phyloP scores from a whole-genome alignment of 2,329 filamentous ascomycete species.

The Monosporascus cannonballus region DNA sequence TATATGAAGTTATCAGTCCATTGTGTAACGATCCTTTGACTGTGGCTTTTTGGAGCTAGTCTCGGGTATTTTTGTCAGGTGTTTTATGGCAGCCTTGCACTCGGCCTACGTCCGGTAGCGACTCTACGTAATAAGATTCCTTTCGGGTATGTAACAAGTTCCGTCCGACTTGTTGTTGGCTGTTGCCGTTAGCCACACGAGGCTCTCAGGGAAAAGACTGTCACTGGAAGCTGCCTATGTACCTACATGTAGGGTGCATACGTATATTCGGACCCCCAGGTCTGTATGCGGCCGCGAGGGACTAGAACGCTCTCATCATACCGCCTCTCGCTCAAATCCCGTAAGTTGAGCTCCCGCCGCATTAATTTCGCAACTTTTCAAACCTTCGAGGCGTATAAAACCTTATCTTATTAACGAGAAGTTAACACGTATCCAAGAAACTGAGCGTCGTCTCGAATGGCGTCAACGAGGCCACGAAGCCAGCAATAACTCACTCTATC shows the following conservation, averaged over 20 bases:
- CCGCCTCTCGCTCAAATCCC: neutral
- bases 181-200: constrained; percentile 6
- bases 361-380: neutral
- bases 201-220: neutral
- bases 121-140: neutral
- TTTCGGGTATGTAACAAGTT: too few relatives aligned
- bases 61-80: too few relatives aligned
- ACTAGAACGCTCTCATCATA: neutral
- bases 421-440: neutral
- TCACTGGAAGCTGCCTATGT: too few relatives aligned
- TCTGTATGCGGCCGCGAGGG: neutral
- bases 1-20: neutral
- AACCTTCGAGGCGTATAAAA: neutral
- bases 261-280: too few relatives aligned
- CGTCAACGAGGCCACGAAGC: neutral
- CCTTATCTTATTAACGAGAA: neutral
- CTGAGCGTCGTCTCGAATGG: neutral
- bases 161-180: too few relatives aligned
- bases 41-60: neutral
- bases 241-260: too few relatives aligned
- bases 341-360: neutral
- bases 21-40: neutral
- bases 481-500: too few relatives aligned
- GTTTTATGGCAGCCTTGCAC: neutral
- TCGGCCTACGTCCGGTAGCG: neutral